Evolutionary conservation across 1,284 basidiomycete genomes (phyloP).

Genomic region (Sporisorium sorghi): DNA sequence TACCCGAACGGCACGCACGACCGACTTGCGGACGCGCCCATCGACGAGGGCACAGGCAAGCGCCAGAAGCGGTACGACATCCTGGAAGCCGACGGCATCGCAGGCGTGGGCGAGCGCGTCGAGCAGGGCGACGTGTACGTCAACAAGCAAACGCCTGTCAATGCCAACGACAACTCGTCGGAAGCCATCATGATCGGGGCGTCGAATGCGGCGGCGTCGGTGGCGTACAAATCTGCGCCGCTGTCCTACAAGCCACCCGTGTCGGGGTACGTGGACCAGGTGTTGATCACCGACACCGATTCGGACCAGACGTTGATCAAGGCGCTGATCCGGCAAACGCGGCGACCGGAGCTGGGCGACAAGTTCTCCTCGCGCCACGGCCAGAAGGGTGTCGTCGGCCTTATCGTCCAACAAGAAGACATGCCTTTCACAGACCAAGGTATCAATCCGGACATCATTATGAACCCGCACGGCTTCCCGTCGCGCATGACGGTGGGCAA

Average conservation of each 20-base stretch:
- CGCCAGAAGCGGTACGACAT: conserved; percentile 86
- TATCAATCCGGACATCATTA: conserved; percentile 95
- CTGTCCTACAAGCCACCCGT: conserved; percentile 72
- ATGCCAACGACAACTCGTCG: conserved; percentile 77
- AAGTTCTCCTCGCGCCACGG: conserved; percentile 99
- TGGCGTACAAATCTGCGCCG: conserved; percentile 73
- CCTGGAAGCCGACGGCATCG: conserved; percentile 90
- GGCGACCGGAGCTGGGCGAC: conserved; percentile 95
- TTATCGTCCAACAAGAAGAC: conserved; percentile 98
- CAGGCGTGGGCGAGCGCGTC: conserved; percentile 92
- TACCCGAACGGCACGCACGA: conserved; percentile 99
- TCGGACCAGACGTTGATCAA: conserved; percentile 97
- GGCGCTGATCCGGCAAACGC: conserved; percentile 96
- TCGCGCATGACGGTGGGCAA: conserved; percentile 99
- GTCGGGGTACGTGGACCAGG: conserved; percentile 94
- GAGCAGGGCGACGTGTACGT: conserved; percentile 94
- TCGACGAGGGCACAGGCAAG: conserved; percentile 79
- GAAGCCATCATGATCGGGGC: conserved; percentile 54
- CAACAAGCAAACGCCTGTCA: conserved; percentile 94
- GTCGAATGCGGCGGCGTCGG: conserved; percentile 32
- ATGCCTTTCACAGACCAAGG: conserved; percentile 99
- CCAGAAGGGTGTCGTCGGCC: conserved; percentile 97
- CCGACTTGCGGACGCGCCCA: conserved; percentile 89
- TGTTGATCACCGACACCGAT: conserved; percentile 92
- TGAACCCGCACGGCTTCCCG: conserved; percentile 99